phyloP scores from a whole-genome alignment of 495 filamentous ascomycete genomes.

The Lindgomyces ingoldianus region DNA sequence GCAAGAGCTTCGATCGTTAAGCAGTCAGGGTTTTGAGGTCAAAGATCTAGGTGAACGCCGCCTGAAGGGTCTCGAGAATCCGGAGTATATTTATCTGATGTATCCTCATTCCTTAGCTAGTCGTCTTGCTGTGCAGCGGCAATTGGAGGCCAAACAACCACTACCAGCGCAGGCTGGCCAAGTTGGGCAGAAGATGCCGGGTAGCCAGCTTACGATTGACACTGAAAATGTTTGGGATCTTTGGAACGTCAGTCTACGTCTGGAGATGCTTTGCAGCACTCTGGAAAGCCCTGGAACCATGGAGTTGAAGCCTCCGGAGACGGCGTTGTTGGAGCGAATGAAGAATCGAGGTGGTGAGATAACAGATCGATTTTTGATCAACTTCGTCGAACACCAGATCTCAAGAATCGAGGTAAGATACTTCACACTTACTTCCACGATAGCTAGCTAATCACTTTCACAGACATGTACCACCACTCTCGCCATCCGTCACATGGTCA shows the following conservation, averaged over 20 bases:
- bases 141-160: constrained; percentile 45
- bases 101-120: constrained; percentile 88
- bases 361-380: constrained; percentile 78
- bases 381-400: constrained; percentile 91
- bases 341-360: constrained; percentile 81
- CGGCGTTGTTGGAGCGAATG: constrained; percentile 78
- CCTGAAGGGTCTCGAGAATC: constrained; percentile 95
- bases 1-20: constrained; percentile 81
- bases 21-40: constrained; percentile 91
- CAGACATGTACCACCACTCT: constrained; percentile 49
- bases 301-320: constrained; percentile 70
- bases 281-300: constrained; percentile 65
- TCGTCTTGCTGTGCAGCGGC: constrained; percentile 66
- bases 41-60: constrained; percentile 93
- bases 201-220: constrained; percentile 58
- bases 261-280: constrained; percentile 89
- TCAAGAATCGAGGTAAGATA: constrained; percentile 88
- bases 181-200: constrained; percentile 39
- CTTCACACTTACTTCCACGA: background rate
- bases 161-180: constrained; percentile 16
- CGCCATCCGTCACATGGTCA: constrained; percentile 47
- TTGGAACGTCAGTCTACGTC: constrained; percentile 83
- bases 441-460: constrained; percentile 7
- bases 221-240: constrained; percentile 82
- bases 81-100: constrained; percentile 89